These are phyloP conservation scores for Skeletonema potamos DNA, from an alignment of 108 stramenopile species.

Conservation along the genomic window DNA sequence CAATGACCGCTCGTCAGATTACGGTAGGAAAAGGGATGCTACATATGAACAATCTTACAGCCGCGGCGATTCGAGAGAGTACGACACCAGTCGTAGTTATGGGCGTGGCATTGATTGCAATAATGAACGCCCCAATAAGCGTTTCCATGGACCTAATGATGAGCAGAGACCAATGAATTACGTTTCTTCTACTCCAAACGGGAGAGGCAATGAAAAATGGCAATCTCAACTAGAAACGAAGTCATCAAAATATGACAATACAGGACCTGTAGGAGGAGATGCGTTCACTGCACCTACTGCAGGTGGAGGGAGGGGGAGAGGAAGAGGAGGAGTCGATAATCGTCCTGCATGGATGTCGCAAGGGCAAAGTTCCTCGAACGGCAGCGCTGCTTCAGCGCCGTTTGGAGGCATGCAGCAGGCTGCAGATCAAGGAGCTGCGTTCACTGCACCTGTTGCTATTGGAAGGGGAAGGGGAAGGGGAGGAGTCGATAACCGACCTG, in stretches of 20 bases:
- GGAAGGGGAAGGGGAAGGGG: constrained; percentile 6
- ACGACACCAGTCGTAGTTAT: neutral
- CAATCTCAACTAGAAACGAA: neutral
- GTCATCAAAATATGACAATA: neutral
- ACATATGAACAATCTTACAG: constrained; percentile 5
- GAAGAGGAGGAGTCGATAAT: neutral
- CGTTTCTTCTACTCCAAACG: neutral
- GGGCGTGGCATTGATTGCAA: neutral
- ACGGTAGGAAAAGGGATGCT: neutral
- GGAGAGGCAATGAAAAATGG: neutral
- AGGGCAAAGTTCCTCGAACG: neutral
- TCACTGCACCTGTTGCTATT: neutral
- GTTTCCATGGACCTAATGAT: neutral
- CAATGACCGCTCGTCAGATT: constrained; percentile 12
- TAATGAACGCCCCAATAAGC: neutral
- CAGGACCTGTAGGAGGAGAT: neutral
- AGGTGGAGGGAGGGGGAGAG: neutral
- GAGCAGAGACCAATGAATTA: neutral
- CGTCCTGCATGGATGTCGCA: neutral
- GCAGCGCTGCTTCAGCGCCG: neutral
- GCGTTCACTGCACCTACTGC: neutral
- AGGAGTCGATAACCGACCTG: neutral
- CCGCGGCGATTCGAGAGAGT: constrained; percentile 12
- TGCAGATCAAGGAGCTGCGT: neutral
- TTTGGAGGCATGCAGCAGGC: neutral